phyloP scores from a whole-genome alignment of 2,329 filamentous ascomycete species.

The Colletotrichum sp. region DNA sequence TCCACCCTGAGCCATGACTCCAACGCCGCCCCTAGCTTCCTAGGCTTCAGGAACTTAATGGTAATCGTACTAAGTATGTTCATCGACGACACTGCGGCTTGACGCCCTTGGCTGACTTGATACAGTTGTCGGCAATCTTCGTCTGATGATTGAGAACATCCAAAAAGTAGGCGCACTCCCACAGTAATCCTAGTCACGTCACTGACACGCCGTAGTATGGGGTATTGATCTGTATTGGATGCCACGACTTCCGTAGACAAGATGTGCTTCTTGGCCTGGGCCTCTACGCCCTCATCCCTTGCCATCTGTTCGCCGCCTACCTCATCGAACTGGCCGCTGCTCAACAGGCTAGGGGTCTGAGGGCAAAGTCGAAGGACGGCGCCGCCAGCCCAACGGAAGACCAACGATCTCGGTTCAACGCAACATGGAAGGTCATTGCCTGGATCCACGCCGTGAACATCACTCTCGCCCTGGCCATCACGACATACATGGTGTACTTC shows the following conservation, averaged over 20 bases:
- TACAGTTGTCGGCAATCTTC: slow-evolving; percentile 87
- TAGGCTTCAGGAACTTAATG: slow-evolving; percentile 96
- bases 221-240: slow-evolving; percentile 88
- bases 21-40: slow-evolving; percentile 76
- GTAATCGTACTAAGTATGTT: slow-evolving; percentile 82
- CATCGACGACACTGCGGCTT: not conserved
- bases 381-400: slow-evolving; percentile 62
- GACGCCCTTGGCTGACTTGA: slow-evolving; percentile 11
- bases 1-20: slow-evolving; percentile 90
- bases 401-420: slow-evolving; percentile 69
- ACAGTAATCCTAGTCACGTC: slow-evolving; percentile 18
- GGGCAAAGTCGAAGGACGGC: slow-evolving; percentile 59
- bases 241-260: slow-evolving; percentile 83
- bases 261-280: slow-evolving; percentile 78
- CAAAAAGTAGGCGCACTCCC: slow-evolving; percentile 70
- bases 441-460: slow-evolving; percentile 85
- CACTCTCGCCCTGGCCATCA: slow-evolving; percentile 78
- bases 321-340: slow-evolving; percentile 87
- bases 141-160: slow-evolving; percentile 95
- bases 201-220: slow-evolving; percentile 71
- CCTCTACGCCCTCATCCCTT: slow-evolving; percentile 87
- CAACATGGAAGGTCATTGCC: slow-evolving; percentile 81
- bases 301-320: slow-evolving; percentile 89
- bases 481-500: slow-evolving; percentile 87
- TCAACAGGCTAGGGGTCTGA: slow-evolving; percentile 73